A percentile compares a stretch with the other conserved stretches of the same genome.
Evolutionary conservation across 2,329 filamentous ascomycete genomes (phyloP).

Genomic region (Aureobasidium leucospermi): DNA sequence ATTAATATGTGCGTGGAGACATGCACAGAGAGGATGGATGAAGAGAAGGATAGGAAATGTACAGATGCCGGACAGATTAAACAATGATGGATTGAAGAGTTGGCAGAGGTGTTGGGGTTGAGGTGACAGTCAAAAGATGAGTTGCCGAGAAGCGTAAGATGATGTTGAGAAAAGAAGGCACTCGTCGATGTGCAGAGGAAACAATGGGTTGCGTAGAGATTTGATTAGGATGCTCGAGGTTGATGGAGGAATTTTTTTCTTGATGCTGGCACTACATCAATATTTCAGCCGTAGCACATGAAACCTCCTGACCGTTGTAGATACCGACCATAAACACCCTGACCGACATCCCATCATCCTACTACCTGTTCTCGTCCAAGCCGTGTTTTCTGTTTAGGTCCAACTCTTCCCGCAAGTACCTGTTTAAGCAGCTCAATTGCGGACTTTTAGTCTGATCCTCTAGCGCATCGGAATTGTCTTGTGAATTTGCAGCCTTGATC

Average conservation of each 20-base stretch:
- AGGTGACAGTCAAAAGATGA: background rate
- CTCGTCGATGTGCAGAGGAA: background rate
- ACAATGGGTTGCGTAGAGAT: background rate
- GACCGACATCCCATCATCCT: no score
- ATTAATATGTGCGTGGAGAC: slow-evolving; percentile 7
- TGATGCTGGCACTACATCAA: no score
- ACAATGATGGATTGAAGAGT: background rate
- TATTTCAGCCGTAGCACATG: no score
- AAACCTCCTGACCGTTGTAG: no score
- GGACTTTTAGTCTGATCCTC: no score
- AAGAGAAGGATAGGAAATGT: background rate
- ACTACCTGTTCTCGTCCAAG: no score
- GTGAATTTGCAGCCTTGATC: no score
- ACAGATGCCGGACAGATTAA: background rate
- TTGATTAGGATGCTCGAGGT: background rate
- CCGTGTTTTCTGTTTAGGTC: no score
- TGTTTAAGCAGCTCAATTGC: no score
- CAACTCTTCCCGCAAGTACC: no score
- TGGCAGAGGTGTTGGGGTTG: background rate
- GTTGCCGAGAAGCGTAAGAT: background rate
- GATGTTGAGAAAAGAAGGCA: background rate
- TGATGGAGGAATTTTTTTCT: background rate
- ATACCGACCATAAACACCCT: no score
- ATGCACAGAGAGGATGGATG: background rate
- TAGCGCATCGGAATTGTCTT: no score